Evolutionary conservation across 495 filamentous ascomycete species (phyloP).

Genomic region (Annulohypoxylon maeteangense): DNA sequence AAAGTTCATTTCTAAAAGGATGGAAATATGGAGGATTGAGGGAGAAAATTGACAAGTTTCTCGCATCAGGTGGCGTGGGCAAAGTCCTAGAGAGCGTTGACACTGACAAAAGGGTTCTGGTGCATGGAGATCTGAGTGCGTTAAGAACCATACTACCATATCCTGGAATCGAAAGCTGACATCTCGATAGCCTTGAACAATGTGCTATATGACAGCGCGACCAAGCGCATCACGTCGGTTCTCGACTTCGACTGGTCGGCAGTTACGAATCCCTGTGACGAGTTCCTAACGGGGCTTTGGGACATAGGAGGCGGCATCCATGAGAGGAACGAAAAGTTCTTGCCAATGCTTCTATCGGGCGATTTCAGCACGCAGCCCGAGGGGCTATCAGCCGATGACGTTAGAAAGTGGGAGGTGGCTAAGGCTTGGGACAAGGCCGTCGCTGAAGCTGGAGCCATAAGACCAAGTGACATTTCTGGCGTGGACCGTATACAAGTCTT

Average conservation of each 20-base stretch:
- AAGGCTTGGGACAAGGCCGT: slow-evolving; percentile 8
- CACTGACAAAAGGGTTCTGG: neutral
- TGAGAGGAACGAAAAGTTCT: slow-evolving; percentile 5
- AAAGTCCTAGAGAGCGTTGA: neutral
- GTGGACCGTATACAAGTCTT: neutral
- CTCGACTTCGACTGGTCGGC: slow-evolving; percentile 15
- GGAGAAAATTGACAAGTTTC: neutral
- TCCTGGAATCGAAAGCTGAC: neutral
- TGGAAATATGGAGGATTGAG: neutral
- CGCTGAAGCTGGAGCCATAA: neutral
- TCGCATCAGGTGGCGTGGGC: neutral
- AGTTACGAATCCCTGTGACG: slow-evolving; percentile 7
- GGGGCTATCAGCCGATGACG: neutral
- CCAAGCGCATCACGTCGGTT: neutral
- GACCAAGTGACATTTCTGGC: slow-evolving; percentile 5
- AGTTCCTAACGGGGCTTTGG: slow-evolving; percentile 2
- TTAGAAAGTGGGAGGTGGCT: slow-evolving; percentile 14
- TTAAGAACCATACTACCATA: neutral
- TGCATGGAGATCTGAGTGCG: slow-evolving; percentile 15
- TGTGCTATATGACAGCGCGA: neutral
- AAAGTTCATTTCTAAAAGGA: neutral
- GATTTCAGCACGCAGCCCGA: neutral
- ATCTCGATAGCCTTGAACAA: neutral
- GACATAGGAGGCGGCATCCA: slow-evolving; percentile 9
- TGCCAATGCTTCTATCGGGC: slow-evolving; percentile 5